Evolutionary conservation across 331 rosid species (phyloP).

Genomic region (Telfairia occidentalis): DNA sequence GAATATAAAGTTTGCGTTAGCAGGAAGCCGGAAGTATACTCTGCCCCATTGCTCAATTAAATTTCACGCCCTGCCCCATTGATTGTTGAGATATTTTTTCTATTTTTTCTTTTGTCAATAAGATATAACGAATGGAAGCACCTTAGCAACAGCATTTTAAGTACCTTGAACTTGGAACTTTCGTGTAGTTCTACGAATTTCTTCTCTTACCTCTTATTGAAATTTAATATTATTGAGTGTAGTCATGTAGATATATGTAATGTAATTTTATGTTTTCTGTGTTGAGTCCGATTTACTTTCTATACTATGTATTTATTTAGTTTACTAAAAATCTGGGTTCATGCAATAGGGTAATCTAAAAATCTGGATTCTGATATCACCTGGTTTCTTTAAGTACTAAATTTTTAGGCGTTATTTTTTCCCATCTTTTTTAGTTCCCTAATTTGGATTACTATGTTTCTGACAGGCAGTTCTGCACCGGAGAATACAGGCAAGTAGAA

Average conservation of each 20-base stretch:
- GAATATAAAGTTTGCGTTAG: neutral
- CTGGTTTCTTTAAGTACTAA: neutral
- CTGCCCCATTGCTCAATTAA: neutral
- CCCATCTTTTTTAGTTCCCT: neutral
- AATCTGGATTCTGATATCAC: neutral
- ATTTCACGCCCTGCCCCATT: neutral
- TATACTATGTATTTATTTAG: neutral
- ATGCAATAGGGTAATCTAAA: neutral
- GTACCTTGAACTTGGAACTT: neutral
- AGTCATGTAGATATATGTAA: neutral
- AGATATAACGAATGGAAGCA: neutral
- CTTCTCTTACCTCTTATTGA: neutral
- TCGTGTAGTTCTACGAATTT: neutral
- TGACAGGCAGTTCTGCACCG: slow-evolving; percentile 91
- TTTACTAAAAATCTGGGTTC: neutral
- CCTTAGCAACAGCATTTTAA: neutral
- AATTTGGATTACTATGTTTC: slow-evolving; percentile 12
- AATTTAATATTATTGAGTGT: neutral
- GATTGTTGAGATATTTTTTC: neutral
- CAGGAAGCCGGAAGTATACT: neutral
- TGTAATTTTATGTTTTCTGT: neutral
- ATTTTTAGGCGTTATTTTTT: neutral
- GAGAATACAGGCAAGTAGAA: slow-evolving; percentile 62
- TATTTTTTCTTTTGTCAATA: neutral
- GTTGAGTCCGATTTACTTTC: neutral